Conservation (phyloP, 164 flowering plant species). For the Umbellularia californica region DNA sequence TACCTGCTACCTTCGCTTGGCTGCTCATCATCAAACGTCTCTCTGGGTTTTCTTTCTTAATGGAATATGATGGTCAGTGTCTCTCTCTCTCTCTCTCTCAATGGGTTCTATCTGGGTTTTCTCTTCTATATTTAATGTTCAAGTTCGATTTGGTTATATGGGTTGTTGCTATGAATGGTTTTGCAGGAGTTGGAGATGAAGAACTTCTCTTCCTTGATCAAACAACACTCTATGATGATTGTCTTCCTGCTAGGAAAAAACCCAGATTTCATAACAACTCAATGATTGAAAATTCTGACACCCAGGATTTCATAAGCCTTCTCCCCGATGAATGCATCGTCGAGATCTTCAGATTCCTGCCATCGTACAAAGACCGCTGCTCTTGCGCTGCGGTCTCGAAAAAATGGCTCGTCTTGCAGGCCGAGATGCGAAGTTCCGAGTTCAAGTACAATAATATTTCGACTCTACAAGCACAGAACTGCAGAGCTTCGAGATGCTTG, state of each 20-base stretch:
- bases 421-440: conserved; percentile 14
- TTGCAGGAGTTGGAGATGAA: conserved; percentile 8
- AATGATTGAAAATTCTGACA: not conserved
- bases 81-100: not conserved
- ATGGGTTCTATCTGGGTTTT: not conserved
- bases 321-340: conserved; percentile 20
- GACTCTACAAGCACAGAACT: not conserved
- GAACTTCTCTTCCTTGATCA: not conserved
- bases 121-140: not conserved
- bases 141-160: not conserved
- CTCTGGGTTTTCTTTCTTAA: not conserved
- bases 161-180: conserved; percentile 1
- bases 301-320: conserved; percentile 6
- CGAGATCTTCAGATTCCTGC: conserved; percentile 18
- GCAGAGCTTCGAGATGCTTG: conserved; percentile 21
- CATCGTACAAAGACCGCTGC: conserved; percentile 15
- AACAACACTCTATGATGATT: not conserved
- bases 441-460: conserved; percentile 3
- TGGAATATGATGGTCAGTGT: conserved; percentile 4
- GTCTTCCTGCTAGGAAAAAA: conserved; percentile 2
- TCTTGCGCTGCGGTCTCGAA: conserved; percentile 17
- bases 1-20: not conserved
- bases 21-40: not conserved
- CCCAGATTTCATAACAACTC: conserved; percentile 6
- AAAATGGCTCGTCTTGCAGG: conserved; percentile 21